Base-by-base conservation (phyloP, 495 filamentous ascomycete species). In the Penicillium daleae region DNA sequence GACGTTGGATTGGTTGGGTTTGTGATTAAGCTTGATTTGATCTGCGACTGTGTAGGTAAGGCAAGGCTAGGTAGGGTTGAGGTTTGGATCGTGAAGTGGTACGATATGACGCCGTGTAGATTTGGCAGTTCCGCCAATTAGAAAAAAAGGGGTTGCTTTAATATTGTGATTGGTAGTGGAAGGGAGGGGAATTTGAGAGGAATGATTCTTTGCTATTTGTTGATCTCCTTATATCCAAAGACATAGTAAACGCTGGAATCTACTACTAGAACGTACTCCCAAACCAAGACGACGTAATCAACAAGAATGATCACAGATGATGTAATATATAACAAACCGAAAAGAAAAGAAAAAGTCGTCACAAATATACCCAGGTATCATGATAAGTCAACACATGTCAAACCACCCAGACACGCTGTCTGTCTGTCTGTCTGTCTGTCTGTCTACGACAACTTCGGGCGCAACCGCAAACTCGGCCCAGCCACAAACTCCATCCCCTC, bases 401-500 rank as follows among this genome's bases (percentile, higher is more conserved):
- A 53, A 53, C 15, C 26, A 42, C 22, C 54, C 52, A 54, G 24
- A 26, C 15, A 46, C 13, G 15, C 51, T 54, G n/a, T 12, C 27
- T 27, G 13, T 29, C 39, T 19, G 26, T n/a, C 48, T 6, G 10
- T 13, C 15, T 15, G n/a, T n/a, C n/a, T n/a, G n/a, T n/a, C n/a
- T n/a, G n/a, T n/a, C 68, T 48, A 77, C 10, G 59, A 60, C 39
- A 66, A 46, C 64, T 75, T 74, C 0, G 67, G 53, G 0, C 64
- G 65, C 29, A 72, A 46, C 21, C 56, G 70, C 35, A 72, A 15
- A 40, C 40, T 61, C 46, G 70, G 65, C 22, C 71, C 71, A n/a
- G 70, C 70, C 4, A 70, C 53, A 57, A 71, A 74, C 59, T 80
- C 73, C 66, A 80, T 60, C 1, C 65, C 66, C 24, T 71, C 70